Evolutionary conservation across 192 early-diverging fungal genomes (phyloP), one percentile per base, ranked within the genome.

Genomic region (Lobulomyces angularis): DNA sequence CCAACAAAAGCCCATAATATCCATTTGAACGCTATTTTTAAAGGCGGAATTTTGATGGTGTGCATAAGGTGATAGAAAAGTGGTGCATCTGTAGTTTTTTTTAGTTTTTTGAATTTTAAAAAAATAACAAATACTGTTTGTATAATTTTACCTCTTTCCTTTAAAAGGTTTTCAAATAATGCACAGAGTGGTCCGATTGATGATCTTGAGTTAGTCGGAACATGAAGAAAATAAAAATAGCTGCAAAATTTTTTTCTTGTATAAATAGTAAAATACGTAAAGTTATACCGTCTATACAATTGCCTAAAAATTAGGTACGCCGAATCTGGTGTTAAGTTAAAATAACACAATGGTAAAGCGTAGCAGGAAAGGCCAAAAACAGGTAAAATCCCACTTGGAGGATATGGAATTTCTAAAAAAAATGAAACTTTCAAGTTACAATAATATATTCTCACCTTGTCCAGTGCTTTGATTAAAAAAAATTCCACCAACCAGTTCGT

Each of bases 1-100:
- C 69, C 69, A 3, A 75, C 56, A 43, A 75, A 75, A 5, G 49
- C 63, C 43, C 45, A 73, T 39, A 69, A 30, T 3, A 75, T 73
- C 72, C 72, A 75, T 27, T 56, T 51, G 21, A 56, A 61, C 0
- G 69, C 72, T 14, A 49, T 48, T 22, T 31, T 33, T 20, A 69
- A 14, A 22, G 72, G 72, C 9, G 48, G 31, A 11, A 38, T n/a
- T 7, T 38, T 36, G 9, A 64, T 21, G 6, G 32, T 41, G 17
- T 61, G 56, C 1, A 55, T 46, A 2, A 75, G 31, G 41, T 74
- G 55, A 16, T 52, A 48, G 39, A 48, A 74, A 2, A 75, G 36
- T 9, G 40, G 35, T 0, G 67, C 38, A 26, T 73, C 65, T 6
- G n/a, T n/a, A n/a, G n/a, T n/a, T n/a, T n/a, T n/a, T n/a, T n/a